Conservation (phyloP, 2,329 filamentous ascomycete genomes). For the Aspergillus cejpii region DNA sequence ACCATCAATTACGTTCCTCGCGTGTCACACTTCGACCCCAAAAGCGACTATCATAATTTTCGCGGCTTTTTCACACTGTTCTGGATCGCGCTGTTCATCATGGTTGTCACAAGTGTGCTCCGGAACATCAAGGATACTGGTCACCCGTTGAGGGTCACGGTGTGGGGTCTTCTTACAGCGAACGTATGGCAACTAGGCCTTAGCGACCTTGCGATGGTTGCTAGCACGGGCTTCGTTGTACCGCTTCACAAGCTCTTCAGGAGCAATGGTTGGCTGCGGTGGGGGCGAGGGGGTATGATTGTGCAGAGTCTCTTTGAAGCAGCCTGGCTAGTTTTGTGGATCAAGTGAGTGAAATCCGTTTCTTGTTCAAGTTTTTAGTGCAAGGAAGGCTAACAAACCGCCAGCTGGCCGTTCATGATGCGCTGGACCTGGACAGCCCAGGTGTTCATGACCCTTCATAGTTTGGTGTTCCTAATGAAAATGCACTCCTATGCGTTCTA, state of each 20-base stretch:
- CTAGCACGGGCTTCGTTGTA: conserved; percentile 62
- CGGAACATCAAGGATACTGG: conserved; percentile 93
- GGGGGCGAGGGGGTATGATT: conserved; percentile 69
- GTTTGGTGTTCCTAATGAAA: conserved; percentile 92
- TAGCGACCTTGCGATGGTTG: conserved; percentile 79
- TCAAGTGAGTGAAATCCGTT: conserved; percentile 45
- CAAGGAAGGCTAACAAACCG: neutral
- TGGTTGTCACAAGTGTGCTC: conserved; percentile 91
- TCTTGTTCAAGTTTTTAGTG: no score
- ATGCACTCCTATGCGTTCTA: conserved; percentile 99
- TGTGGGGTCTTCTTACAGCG: conserved; percentile 80
- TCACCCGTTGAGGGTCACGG: conserved; percentile 72
- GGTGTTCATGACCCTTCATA: conserved; percentile 87
- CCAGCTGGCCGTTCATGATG: conserved; percentile 68
- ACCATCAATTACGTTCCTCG: conserved; percentile 85
- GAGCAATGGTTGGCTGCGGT: conserved; percentile 55
- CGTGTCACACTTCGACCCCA: conserved; percentile 90
- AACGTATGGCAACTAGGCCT: conserved; percentile 83
- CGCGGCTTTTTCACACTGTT: conserved; percentile 97
- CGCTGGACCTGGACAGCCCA: conserved; percentile 97
- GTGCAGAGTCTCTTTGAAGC: conserved; percentile 78
- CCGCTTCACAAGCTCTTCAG: conserved; percentile 66
- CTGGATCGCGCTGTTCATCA: conserved; percentile 94
- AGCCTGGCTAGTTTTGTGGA: conserved; percentile 75
- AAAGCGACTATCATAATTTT: conserved; percentile 88